phyloP scores from a whole-genome alignment of 257 asterid genomes.

The Rhazya stricta region DNA sequence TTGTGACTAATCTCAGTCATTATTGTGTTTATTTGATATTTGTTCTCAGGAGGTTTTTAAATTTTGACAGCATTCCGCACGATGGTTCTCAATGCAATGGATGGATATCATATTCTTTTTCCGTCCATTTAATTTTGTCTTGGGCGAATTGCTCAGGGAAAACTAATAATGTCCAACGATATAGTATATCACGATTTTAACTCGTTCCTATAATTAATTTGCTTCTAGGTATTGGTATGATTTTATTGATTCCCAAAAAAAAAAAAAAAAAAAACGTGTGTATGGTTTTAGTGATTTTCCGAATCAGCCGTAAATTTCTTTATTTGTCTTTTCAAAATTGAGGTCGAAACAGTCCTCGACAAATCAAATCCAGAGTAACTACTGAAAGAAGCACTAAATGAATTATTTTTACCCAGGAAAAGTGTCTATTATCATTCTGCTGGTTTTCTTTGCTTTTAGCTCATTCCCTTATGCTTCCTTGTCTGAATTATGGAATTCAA shows the following conservation, averaged over 20 bases:
- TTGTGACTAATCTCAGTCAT: background rate
- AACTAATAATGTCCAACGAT: background rate
- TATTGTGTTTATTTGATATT: background rate
- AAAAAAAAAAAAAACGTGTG: too few relatives aligned
- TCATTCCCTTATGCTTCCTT: background rate
- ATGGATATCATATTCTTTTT: background rate
- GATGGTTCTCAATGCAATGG: background rate
- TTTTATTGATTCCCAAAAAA: background rate
- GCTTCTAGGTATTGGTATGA: background rate
- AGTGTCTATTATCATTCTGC: background rate
- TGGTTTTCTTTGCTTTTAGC: background rate
- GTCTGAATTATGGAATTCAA: conserved; percentile 11
- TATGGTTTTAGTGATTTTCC: background rate
- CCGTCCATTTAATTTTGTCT: background rate
- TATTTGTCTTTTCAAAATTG: background rate
- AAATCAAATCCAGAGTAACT: background rate
- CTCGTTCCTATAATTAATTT: background rate
- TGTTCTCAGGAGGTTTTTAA: background rate
- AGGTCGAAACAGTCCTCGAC: too few relatives aligned
- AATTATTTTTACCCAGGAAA: too few relatives aligned
- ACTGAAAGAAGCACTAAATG: too few relatives aligned
- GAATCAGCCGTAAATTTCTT: background rate
- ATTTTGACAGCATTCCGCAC: background rate
- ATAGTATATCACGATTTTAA: background rate
- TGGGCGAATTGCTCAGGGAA: background rate